Conservation (phyloP, 169 alveolate species). For the Plasmodium gonderi region DNA sequence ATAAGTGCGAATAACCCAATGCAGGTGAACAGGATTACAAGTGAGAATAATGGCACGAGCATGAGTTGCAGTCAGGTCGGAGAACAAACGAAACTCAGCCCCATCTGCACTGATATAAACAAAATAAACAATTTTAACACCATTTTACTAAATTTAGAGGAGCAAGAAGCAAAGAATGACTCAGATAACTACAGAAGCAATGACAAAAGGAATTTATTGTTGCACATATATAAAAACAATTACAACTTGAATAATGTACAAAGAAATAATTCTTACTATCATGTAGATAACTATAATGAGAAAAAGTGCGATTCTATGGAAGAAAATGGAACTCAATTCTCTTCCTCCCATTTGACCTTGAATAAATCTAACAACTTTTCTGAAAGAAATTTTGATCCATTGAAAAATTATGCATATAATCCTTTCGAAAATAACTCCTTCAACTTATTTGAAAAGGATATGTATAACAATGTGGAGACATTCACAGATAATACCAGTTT, state of each 20-base stretch:
- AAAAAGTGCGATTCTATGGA: neutral
- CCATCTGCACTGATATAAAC: slow-evolving; percentile 9
- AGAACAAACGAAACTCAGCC: neutral
- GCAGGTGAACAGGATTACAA: neutral
- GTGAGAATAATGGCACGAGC: neutral
- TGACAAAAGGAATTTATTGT: slow-evolving; percentile 7
- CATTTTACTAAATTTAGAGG: neutral
- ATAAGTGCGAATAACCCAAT: too few species aligned
- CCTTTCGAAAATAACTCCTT: neutral
- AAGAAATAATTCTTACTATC: neutral
- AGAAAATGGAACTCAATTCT: neutral
- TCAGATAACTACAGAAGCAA: neutral
- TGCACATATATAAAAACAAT: slow-evolving; percentile 29
- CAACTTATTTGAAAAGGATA: neutral
- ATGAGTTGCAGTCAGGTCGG: slow-evolving; percentile 11
- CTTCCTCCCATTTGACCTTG: neutral
- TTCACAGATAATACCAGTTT: neutral
- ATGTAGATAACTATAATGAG: neutral
- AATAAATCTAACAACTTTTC: neutral
- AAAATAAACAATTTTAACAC: slow-evolving; percentile 34
- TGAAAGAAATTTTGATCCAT: neutral
- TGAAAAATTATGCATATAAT: neutral
- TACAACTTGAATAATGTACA: neutral
- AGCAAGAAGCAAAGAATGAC: neutral
- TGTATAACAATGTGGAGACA: neutral